Evolutionary conservation across 192 early-diverging fungal species (phyloP).

Genomic region (Thoreauomyces humboldtii): DNA sequence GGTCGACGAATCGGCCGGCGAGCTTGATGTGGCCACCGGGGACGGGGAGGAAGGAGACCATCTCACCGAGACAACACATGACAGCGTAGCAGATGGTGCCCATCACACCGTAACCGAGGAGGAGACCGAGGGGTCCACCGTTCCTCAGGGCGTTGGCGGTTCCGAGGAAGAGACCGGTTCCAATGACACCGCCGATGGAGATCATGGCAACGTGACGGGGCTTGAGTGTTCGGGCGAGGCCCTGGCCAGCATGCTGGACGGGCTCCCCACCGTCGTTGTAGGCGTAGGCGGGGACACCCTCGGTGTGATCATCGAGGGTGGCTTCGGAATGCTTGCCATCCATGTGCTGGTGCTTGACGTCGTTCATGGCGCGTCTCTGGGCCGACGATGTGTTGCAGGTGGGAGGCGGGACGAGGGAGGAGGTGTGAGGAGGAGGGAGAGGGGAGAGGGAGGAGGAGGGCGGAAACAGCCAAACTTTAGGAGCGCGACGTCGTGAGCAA

Average conservation of each 20-base stretch:
- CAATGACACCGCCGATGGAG: slow-evolving; percentile 22
- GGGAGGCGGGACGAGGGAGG: too few species aligned
- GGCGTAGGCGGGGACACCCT: not conserved
- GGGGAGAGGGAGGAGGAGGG: too few species aligned
- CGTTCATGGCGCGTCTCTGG: too few species aligned
- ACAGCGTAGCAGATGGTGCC: slow-evolving; percentile 37
- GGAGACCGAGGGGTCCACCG: slow-evolving; percentile 66
- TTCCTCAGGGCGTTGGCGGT: slow-evolving; percentile 61
- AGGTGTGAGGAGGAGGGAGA: too few species aligned
- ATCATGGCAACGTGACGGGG: slow-evolving; percentile 24
- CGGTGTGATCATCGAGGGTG: not conserved
- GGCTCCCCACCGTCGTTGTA: slow-evolving; percentile 1
- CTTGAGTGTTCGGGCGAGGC: slow-evolving; percentile 20
- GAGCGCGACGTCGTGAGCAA: too few species aligned
- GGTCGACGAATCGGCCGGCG: slow-evolving; percentile 68
- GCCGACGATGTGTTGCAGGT: too few species aligned
- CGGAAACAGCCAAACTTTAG: too few species aligned
- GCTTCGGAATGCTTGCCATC: not conserved
- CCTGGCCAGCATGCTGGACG: not conserved
- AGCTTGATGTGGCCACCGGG: slow-evolving; percentile 48
- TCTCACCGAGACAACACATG: slow-evolving; percentile 75
- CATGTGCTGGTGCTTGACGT: not conserved
- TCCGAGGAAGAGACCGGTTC: slow-evolving; percentile 31
- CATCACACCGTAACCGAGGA: slow-evolving; percentile 63
- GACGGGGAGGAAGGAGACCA: slow-evolving; percentile 74